Percentiles rank a stretch among this genome's conserved stretches.
phyloP scores from a whole-genome alignment of 2,329 filamentous ascomycete genomes.

The Paracoccidioides lutzii region DNA sequence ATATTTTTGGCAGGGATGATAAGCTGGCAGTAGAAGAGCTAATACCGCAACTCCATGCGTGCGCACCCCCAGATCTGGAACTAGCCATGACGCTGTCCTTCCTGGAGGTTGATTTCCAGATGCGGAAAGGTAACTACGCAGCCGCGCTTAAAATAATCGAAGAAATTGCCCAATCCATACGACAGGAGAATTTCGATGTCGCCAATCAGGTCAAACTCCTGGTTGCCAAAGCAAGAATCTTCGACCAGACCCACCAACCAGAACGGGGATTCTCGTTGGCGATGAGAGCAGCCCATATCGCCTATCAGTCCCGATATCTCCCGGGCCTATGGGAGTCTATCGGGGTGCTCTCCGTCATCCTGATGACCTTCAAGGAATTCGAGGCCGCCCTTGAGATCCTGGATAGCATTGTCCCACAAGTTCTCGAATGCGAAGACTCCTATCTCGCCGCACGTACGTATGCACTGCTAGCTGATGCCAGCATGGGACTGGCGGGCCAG shows the following conservation, averaged over 20 bases:
- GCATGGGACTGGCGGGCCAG: constrained; percentile 61
- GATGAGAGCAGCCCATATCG: constrained; percentile 60
- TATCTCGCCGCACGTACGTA: constrained; percentile 55
- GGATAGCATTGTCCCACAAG: constrained; percentile 58
- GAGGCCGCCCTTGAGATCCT: constrained; percentile 52
- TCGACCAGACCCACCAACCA: constrained; percentile 54
- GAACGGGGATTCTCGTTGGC: constrained; percentile 65
- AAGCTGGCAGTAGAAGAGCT: constrained; percentile 44
- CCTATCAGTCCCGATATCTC: constrained; percentile 56
- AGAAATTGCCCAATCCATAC: constrained; percentile 38
- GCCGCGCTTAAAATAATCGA: constrained; percentile 44
- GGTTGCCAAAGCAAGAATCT: constrained; percentile 57
- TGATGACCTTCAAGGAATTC: constrained; percentile 60
- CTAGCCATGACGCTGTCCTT: constrained; percentile 46
- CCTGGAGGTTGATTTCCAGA: constrained; percentile 46
- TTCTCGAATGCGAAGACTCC: constrained; percentile 56
- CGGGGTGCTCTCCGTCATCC: constrained; percentile 52
- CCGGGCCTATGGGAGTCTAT: constrained; percentile 61
- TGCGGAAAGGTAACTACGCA: constrained; percentile 40
- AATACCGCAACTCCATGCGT: constrained; percentile 44
- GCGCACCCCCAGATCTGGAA: constrained; percentile 44
- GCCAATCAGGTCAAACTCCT: constrained; percentile 58
- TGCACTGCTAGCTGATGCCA: constrained; percentile 58
- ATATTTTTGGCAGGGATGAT: constrained; percentile 35
- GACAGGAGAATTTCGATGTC: constrained; percentile 47